Percentiles rank a stretch among this genome's conserved stretches.
phyloP scores from a whole-genome alignment of 768 basidiomycete genomes.

The Russula compacta region DNA sequence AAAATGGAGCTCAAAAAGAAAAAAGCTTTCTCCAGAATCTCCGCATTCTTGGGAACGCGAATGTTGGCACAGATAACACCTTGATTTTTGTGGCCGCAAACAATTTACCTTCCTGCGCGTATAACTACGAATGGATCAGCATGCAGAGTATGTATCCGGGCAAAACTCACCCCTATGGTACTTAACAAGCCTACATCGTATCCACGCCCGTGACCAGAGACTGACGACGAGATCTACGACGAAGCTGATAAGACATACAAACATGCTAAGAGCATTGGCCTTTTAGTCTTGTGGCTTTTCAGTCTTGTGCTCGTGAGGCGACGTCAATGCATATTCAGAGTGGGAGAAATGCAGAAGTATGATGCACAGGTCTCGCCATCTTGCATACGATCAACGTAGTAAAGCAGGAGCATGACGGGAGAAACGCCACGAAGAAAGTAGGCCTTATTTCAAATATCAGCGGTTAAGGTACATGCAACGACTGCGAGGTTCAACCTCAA shows the following conservation, averaged over 20 bases:
- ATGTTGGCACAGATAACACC: slow-evolving; percentile 11
- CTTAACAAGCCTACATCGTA: slow-evolving; percentile 4
- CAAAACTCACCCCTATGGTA: neutral
- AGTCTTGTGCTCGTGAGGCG: too few species aligned
- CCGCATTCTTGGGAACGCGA: neutral
- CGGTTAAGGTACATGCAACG: too few species aligned
- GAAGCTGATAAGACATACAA: slow-evolving; percentile 22
- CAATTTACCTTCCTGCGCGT: slow-evolving; percentile 1
- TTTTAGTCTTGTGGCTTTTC: slow-evolving; percentile 29
- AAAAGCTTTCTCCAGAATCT: neutral
- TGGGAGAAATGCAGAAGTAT: neutral
- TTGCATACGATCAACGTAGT: too few species aligned
- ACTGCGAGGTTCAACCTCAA: too few species aligned
- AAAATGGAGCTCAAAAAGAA: too few species aligned
- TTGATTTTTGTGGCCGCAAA: slow-evolving; percentile 13
- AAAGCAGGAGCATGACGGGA: too few species aligned
- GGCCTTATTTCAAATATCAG: too few species aligned
- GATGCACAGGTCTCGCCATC: too few species aligned
- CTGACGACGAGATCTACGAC: neutral
- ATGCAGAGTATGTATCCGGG: neutral
- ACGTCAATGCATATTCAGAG: slow-evolving; percentile 14
- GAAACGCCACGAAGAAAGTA: too few species aligned
- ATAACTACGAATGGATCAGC: neutral
- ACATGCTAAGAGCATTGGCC: slow-evolving; percentile 55
- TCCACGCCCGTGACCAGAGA: slow-evolving; percentile 2